Percentiles rank a stretch among this genome's conserved stretches.
phyloP scores from a whole-genome alignment of 1,284 basidiomycete species.

The Mycosarcoma mackinlayi region DNA sequence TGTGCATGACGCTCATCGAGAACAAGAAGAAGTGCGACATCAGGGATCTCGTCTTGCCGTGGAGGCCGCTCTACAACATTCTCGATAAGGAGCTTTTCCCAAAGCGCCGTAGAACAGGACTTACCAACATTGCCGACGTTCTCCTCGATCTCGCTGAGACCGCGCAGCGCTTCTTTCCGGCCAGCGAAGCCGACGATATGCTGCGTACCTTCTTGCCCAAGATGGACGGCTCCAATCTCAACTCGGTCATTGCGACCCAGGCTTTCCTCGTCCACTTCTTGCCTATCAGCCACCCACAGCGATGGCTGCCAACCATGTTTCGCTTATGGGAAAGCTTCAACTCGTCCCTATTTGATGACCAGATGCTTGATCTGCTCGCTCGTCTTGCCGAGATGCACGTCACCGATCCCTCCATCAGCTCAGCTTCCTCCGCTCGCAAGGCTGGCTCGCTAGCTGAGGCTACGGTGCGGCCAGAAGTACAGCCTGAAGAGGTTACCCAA shows the following conservation, averaged over 20 bases:
- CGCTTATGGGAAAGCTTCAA: constrained; percentile 87
- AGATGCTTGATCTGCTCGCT: constrained; percentile 83
- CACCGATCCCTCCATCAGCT: constrained; percentile 66
- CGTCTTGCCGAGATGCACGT: constrained; percentile 82
- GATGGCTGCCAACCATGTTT: constrained; percentile 71
- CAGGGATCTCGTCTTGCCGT: constrained; percentile 85
- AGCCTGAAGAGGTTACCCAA: neutral
- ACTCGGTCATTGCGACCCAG: constrained; percentile 69
- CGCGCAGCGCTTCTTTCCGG: constrained; percentile 87
- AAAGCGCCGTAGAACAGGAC: constrained; percentile 71
- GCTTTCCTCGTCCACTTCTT: constrained; percentile 67
- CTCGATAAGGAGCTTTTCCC: constrained; percentile 85
- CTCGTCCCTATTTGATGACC: constrained; percentile 81
- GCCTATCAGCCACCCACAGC: constrained; percentile 61
- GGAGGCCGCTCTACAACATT: constrained; percentile 85
- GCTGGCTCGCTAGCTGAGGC: constrained; percentile 25
- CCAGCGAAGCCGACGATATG: constrained; percentile 89
- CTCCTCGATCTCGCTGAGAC: constrained; percentile 87
- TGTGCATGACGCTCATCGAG: constrained; percentile 79
- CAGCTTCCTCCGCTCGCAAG: constrained; percentile 24
- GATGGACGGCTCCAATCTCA: constrained; percentile 79
- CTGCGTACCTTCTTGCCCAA: constrained; percentile 79
- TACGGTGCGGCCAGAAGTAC: constrained; percentile 14
- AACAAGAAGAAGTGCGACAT: constrained; percentile 82
- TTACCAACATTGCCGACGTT: constrained; percentile 76